phyloP scores from a whole-genome alignment of 129 eudicot genomes.

The Tanacetum coccineum region DNA sequence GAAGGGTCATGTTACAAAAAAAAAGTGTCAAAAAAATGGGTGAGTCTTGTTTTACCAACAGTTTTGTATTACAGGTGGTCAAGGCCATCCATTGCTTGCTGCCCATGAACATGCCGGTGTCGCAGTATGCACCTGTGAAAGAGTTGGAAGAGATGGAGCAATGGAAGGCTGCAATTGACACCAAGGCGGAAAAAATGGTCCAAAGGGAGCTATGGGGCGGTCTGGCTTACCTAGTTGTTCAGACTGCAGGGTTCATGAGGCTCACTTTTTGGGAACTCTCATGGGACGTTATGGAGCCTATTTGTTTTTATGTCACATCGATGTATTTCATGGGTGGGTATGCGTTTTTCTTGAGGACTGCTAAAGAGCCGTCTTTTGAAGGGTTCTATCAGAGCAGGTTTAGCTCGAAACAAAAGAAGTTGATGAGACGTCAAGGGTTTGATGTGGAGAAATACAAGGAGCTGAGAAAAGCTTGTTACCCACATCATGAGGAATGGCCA shows the following conservation, averaged over 20 bases:
- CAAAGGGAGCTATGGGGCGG: slow-evolving; percentile 83
- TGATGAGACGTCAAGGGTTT: slow-evolving; percentile 55
- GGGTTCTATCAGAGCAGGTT: slow-evolving; percentile 84
- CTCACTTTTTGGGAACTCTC: slow-evolving; percentile 97
- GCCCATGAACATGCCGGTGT: slow-evolving; percentile 18
- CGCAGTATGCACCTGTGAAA: slow-evolving; percentile 39
- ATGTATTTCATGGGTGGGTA: slow-evolving; percentile 90
- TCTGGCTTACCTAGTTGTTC: slow-evolving; percentile 68
- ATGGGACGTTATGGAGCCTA: slow-evolving; percentile 99
- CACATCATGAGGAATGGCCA: slow-evolving; percentile 37
- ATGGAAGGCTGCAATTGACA: slow-evolving; percentile 56
- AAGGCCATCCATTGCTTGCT: slow-evolving; percentile 72
- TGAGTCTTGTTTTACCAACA: slow-evolving; percentile 38
- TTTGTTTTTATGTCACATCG: slow-evolving; percentile 90
- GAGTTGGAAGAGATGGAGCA: slow-evolving; percentile 75
- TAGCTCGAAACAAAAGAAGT: slow-evolving; percentile 54
- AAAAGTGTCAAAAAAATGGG: slow-evolving; percentile 12
- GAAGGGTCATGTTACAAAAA: not conserved
- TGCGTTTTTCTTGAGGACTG: slow-evolving; percentile 80
- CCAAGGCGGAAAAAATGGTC: slow-evolving; percentile 57
- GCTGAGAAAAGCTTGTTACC: slow-evolving; percentile 60
- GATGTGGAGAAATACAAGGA: slow-evolving; percentile 67
- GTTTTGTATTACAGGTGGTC: slow-evolving; percentile 74
- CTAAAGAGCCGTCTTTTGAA: slow-evolving; percentile 88
- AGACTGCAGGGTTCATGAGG: slow-evolving; percentile 94